Conservation (phyloP, 2,329 filamentous ascomycete genomes). For the Penicillium sp. region DNA sequence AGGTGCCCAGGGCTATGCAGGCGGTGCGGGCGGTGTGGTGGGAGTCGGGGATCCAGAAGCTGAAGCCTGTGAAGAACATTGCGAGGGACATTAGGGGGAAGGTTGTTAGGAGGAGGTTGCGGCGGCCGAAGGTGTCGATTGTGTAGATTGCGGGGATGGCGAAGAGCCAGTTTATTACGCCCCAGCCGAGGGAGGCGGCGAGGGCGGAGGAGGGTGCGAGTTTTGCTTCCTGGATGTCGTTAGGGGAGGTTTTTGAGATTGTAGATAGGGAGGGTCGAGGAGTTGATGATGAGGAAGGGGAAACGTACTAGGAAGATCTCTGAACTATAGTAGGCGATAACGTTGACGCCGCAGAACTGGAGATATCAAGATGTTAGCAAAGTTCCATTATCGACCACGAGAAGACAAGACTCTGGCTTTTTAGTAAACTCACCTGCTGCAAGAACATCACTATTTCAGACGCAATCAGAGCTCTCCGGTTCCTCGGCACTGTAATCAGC, state of each 20-base stretch:
- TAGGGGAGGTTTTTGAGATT: background rate
- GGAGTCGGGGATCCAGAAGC: constrained; percentile 52
- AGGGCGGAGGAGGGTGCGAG: constrained; percentile 56
- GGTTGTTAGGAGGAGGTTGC: constrained; percentile 64
- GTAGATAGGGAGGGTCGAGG: too few species aligned
- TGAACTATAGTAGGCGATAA: constrained; percentile 63
- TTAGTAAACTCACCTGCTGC: constrained; percentile 56
- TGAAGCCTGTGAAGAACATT: constrained; percentile 56
- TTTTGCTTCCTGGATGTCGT: constrained; percentile 38
- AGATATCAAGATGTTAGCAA: background rate
- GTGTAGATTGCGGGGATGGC: constrained; percentile 65
- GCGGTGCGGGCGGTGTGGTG: constrained; percentile 40
- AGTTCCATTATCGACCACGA: background rate
- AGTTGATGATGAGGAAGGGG: background rate
- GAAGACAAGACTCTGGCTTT: background rate
- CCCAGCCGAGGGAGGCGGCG: constrained; percentile 61
- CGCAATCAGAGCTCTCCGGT: constrained; percentile 62
- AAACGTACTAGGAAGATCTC: constrained; percentile 55
- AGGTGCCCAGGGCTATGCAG: constrained; percentile 48
- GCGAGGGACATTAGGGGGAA: constrained; percentile 65
- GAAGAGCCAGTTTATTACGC: constrained; percentile 66
- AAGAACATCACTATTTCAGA: constrained; percentile 68
- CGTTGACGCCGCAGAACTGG: constrained; percentile 53
- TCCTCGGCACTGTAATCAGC: constrained; percentile 62
- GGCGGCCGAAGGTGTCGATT: constrained; percentile 68